Percentiles rank a stretch among this genome's conserved stretches.
These are phyloP conservation scores for Acacia melanoxylon DNA, from an alignment of 306 rosid species.

Conservation along the genomic window DNA sequence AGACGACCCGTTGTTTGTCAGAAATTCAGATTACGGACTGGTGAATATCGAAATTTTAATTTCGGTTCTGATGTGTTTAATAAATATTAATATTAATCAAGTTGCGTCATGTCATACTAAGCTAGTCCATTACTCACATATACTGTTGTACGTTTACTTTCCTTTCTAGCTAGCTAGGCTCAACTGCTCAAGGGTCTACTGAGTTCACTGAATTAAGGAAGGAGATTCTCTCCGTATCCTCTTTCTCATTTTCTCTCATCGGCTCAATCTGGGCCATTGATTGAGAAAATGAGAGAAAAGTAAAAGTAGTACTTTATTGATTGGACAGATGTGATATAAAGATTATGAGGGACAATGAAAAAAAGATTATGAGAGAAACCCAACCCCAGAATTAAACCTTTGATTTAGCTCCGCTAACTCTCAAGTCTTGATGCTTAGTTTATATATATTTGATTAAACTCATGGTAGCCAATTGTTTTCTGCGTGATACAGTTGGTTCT, in stretches of 20 bases:
- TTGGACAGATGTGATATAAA: no score
- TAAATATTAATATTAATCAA: not conserved
- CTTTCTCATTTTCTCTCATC: no score
- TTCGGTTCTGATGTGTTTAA: not conserved
- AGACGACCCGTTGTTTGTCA: not conserved
- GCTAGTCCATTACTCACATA: not conserved
- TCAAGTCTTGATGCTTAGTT: not conserved
- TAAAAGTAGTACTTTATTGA: no score
- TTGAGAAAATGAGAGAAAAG: no score
- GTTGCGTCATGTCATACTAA: not conserved
- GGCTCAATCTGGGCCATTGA: no score
- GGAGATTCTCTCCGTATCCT: no score
- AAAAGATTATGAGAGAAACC: no score
- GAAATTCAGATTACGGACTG: not conserved
- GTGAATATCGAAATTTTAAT: not conserved
- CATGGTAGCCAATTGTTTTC: not conserved
- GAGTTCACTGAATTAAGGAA: not conserved
- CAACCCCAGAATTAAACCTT: not conserved
- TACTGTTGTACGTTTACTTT: not conserved
- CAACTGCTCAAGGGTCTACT: not conserved
- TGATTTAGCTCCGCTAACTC: not conserved
- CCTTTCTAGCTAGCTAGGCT: conserved; percentile 3
- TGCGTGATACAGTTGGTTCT: not conserved
- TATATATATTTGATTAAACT: not conserved
- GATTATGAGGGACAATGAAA: no score